Evolutionary conservation across 2,329 filamentous ascomycete genomes (phyloP), one percentile per base, ranked within the genome.

Genomic region (Penicillium glabrum): DNA sequence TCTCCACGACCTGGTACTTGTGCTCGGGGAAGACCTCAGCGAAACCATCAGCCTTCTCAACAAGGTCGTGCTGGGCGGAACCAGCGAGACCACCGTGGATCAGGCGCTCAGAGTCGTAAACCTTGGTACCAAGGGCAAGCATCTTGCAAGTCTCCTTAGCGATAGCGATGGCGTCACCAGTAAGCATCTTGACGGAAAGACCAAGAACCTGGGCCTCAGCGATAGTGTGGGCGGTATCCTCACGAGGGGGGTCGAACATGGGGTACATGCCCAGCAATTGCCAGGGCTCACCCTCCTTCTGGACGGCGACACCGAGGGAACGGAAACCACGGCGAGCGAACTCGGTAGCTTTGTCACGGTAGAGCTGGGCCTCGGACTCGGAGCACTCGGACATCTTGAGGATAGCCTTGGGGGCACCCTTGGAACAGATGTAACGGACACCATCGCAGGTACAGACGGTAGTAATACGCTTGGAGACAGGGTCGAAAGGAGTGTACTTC

Each of bases 141-240:
- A 90, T 90, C 80, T 90, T 89, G 84, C 88, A 91, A 65, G 88
- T 91, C 78, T 91, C 88, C 80, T 90, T 90, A 58, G 88, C 88
- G 64, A 91, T 91, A 67, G 88, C 88, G 67, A 90, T 89, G 63
- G 88, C 88, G 72, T 91, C 88, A 83, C 88, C 88, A 78, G 88
- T 91, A 75, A 91, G 80, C 88, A 91, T 91, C 85, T 91, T 91
- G 66, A 91, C 88, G 63, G 84, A 86, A 33, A 91, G 87, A 81
- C 88, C 88, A 56, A 91, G 86, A 73, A 88, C 83, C 75, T 89
- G 86, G 62, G 88, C 88, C 78, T 91, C 88, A 69, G 89, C 79
- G 70, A 91, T 90, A 64, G 88, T 91, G 79, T 90, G 87, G 63
- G 88, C 88, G 61, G 74, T 91, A 74, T 91, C 88, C 69, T 89